Percentiles rank a stretch among this genome's conserved stretches.
Conservation (phyloP, 1,139 yeast genomes). For the Nakaseomyces sp. region DNA sequence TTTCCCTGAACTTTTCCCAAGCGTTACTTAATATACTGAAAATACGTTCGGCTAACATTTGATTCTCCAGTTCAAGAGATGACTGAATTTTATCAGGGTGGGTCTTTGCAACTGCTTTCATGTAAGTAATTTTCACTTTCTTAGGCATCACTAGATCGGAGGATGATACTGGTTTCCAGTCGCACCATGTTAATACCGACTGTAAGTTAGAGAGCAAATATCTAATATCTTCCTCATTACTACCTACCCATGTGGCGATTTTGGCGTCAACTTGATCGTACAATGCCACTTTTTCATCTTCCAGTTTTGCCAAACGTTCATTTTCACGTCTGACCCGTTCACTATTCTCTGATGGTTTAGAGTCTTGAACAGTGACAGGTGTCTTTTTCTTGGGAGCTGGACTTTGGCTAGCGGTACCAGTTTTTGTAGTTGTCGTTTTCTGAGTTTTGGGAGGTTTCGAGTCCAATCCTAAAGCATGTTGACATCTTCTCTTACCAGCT, state of each 20-base stretch:
- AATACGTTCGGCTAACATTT: constrained; percentile 79
- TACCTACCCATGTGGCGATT: constrained; percentile 57
- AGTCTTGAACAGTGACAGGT: constrained; percentile 4
- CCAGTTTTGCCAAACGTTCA: constrained; percentile 42
- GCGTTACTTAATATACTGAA: constrained; percentile 78
- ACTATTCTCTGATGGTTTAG: constrained; percentile 11
- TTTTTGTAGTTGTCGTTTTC: constrained; percentile 8
- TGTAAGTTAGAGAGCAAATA: constrained; percentile 63
- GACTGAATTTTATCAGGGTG: constrained; percentile 81
- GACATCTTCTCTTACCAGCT: constrained; percentile 80
- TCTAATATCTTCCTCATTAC: constrained; percentile 72
- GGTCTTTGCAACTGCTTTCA: constrained; percentile 88
- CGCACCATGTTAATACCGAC: constrained; percentile 51
- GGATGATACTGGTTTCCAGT: constrained; percentile 57
- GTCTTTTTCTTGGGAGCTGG: constrained; percentile 18
- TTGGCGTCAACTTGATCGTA: constrained; percentile 52
- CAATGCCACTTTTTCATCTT: constrained; percentile 47
- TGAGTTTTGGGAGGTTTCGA: neutral
- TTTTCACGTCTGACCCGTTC: constrained; percentile 29
- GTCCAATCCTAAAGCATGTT: constrained; percentile 27
- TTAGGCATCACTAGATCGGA: constrained; percentile 84
- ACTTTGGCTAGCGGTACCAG: constrained; percentile 9
- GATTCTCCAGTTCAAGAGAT: constrained; percentile 53
- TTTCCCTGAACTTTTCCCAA: constrained; percentile 77
- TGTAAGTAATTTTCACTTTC: constrained; percentile 74